Evolutionary conservation across 345 rosid genomes (phyloP).

Genomic region (Turritis glabra): DNA sequence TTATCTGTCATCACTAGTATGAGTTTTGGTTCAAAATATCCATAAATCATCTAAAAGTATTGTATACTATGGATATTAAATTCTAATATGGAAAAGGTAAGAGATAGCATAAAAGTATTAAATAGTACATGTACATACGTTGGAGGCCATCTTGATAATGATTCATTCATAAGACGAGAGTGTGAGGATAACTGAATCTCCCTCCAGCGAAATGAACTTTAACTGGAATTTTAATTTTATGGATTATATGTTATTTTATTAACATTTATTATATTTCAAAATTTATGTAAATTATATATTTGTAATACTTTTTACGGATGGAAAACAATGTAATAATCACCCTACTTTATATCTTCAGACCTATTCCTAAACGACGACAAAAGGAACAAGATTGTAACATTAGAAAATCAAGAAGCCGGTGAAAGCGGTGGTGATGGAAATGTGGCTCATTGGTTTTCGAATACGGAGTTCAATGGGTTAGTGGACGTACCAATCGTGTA

Average conservation of each 20-base stretch:
- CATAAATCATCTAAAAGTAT: too few relatives aligned
- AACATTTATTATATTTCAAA: too few relatives aligned
- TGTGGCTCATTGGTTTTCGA: neutral
- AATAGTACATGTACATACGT: neutral
- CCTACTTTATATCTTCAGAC: neutral
- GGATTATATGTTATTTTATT: neutral
- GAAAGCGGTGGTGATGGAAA: neutral
- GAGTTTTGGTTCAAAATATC: too few relatives aligned
- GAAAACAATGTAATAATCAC: neutral
- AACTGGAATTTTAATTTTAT: neutral
- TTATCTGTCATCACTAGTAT: too few relatives aligned
- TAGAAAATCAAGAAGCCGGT: neutral
- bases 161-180: neutral
- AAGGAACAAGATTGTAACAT: neutral
- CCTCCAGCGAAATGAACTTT: neutral
- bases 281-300: neutral
- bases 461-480: too few relatives aligned
- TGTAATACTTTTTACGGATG: neutral
- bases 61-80: too few relatives aligned
- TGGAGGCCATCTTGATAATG: neutral
- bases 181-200: neutral
- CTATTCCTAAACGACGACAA: neutral
- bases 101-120: neutral
- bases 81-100: neutral
- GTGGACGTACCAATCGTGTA: too few relatives aligned